Percentiles rank a stretch among this genome's conserved stretches.
phyloP scores from a whole-genome alignment of 345 rosid species.

The Carallia brachiata region DNA sequence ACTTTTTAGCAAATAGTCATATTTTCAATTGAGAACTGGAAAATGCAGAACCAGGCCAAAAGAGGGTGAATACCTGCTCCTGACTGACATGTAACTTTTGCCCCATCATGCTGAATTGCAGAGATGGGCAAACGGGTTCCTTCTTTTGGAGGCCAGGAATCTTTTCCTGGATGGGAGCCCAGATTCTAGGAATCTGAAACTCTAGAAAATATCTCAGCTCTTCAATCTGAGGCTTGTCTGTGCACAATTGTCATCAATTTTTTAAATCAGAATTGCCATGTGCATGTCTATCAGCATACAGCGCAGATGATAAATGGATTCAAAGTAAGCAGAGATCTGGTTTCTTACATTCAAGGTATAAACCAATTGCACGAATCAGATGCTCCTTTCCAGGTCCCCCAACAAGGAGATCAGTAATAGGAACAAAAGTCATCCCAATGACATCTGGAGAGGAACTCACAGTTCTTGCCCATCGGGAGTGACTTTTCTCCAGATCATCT shows the following conservation, averaged over 20 bases:
- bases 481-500: conserved; percentile 70
- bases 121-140: conserved; percentile 76
- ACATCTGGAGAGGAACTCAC: conserved; percentile 65
- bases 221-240: conserved; percentile 75
- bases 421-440: conserved; percentile 65
- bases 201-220: conserved; percentile 73
- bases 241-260: conserved; percentile 14
- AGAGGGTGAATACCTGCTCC: conserved; percentile 53
- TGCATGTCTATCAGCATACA: neutral
- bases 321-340: neutral
- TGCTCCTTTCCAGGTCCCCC: conserved; percentile 64
- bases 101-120: conserved; percentile 81
- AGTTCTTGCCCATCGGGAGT: conserved; percentile 54
- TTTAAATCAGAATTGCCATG: conserved; percentile 3
- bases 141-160: conserved; percentile 65
- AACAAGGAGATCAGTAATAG: conserved; percentile 56
- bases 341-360: conserved; percentile 67
- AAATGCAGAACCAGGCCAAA: neutral
- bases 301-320: conserved; percentile 6
- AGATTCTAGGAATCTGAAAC: conserved; percentile 64
- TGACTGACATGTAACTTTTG: conserved; percentile 66
- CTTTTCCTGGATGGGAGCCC: conserved; percentile 64
- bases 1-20: no score
- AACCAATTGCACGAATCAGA: conserved; percentile 56
- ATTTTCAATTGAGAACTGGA: neutral